phyloP scores from a whole-genome alignment of 306 rosid species.

The Dryas drummondii region DNA sequence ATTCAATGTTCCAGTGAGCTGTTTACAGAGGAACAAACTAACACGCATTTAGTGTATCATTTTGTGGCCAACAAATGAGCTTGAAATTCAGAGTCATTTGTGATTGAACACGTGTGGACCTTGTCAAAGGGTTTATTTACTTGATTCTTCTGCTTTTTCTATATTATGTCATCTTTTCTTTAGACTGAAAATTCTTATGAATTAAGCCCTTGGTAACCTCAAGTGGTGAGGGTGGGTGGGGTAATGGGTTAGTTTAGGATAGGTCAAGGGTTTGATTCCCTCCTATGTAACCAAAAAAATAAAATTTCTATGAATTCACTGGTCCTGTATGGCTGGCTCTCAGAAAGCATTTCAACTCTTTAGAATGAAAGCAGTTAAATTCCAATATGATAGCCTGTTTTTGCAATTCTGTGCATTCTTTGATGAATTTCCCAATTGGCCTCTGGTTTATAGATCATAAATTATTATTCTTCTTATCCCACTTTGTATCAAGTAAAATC shows the following conservation, averaged over 20 bases:
- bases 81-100: neutral
- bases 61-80: neutral
- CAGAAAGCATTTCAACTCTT: neutral
- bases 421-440: neutral
- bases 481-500: neutral
- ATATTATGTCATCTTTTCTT: neutral
- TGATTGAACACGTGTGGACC: neutral
- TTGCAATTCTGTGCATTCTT: neutral
- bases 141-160: neutral
- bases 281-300: no score
- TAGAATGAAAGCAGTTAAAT: neutral
- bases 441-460: neutral
- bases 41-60: neutral
- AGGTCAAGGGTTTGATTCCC: no score
- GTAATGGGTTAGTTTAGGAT: no score
- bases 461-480: neutral
- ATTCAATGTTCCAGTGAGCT: neutral
- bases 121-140: neutral
- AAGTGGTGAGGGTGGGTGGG: no score
- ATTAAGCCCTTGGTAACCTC: neutral
- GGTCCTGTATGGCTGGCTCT: neutral
- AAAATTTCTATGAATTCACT: neutral
- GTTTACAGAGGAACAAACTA: neutral
- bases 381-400: neutral
- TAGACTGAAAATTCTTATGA: neutral